Evolutionary conservation across 768 basidiomycete species (phyloP), one percentile per base, ranked within the genome.

Genomic region (Mycena polygramma): DNA sequence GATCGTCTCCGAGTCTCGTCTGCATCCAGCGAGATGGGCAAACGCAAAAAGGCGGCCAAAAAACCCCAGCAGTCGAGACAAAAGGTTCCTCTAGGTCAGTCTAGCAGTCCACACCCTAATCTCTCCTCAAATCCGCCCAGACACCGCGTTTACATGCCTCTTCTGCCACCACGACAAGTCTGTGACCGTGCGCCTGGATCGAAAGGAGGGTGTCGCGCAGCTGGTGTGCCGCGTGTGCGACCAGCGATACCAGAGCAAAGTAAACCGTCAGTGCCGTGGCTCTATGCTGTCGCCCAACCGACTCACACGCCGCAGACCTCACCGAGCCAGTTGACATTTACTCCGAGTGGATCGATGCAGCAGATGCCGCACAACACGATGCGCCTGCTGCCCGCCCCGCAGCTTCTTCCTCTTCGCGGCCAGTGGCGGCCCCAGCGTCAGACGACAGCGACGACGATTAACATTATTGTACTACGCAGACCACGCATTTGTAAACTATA

Each of bases 131-230:
- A 24, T 17, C 10, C 45, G 63, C 61, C 37, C 57, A 41, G 94
- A 95, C 75, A 92, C 91, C 13, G 87, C 90, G 43, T 96, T 96
- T 79, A 94, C 93, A 35, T 96, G 94, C 79, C 82, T 96, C 17
- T 96, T 94, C 81, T 96, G 94, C 78, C 91, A 96, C 81, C 94
- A 96, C 79, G 93, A 96, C 79, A 94, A 92, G 78, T 94, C 94
- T 24, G 94, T 96, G 57, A 92, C 91, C 17, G 93, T 96, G 43
- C 87, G 93, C 75, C 83, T 96, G 63, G 94, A 96, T 81, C 87
- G 92, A 77, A 96, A 95, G 79, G 94, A 95, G 76, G 92, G 93
- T 4, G 81, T 95, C 13, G 94, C 92, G 13, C 89, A 93, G 76
- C 84, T 96, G 43, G 89, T 90, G 22, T 96, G 94, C 81, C 89